These are phyloP conservation scores for Petunia secreta DNA, from an alignment of 257 asterid species.

Conservation along the genomic window DNA sequence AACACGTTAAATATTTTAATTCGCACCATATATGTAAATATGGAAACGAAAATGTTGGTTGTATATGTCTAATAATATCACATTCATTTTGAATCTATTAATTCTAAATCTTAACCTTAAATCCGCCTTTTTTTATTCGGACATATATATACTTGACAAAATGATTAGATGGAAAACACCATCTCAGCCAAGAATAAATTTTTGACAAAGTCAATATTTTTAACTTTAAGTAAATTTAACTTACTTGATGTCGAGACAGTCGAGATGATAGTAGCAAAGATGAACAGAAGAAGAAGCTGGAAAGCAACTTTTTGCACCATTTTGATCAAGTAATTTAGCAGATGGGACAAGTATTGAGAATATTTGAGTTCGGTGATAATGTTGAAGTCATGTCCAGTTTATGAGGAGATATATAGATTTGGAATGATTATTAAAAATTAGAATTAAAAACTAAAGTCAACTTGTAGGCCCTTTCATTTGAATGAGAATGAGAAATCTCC, in stretches of 20 bases:
- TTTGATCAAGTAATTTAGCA: background rate
- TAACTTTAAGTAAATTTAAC: background rate
- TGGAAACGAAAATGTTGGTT: too few relatives aligned
- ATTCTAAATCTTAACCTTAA: background rate
- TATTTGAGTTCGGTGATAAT: background rate
- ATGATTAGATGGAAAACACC: too few relatives aligned
- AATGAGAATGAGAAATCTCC: conserved; percentile 4
- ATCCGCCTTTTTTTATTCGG: too few relatives aligned
- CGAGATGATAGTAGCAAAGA: conserved; percentile 21
- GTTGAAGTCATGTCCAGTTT: background rate
- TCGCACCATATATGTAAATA: too few relatives aligned
- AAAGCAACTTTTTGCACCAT: conserved; percentile 18
- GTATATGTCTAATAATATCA: background rate
- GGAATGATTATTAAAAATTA: too few relatives aligned
- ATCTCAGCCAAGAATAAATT: too few relatives aligned
- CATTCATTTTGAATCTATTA: too few relatives aligned
- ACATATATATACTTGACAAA: too few relatives aligned
- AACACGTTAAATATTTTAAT: background rate
- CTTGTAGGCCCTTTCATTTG: conserved; percentile 13
- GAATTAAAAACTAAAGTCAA: conserved; percentile 5
- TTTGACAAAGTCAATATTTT: too few relatives aligned
- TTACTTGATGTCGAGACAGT: conserved; percentile 3
- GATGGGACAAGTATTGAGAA: background rate
- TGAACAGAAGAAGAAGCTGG: conserved; percentile 4
- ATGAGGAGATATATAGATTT: too few relatives aligned